Conservation (phyloP, 768 basidiomycete species). For the Dioszegia aurantiaca region DNA sequence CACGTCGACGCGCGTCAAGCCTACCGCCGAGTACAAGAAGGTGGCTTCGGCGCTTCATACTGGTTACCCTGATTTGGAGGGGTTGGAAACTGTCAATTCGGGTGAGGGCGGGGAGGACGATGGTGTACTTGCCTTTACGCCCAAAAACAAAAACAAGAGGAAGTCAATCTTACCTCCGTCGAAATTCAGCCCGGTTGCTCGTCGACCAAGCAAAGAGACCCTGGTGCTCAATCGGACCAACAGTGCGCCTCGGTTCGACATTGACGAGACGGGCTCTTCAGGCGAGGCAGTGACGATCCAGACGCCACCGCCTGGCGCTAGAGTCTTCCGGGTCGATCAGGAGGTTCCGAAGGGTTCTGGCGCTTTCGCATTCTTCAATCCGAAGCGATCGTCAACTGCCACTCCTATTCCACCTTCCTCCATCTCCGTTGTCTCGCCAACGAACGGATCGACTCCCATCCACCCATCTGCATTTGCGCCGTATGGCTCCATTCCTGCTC, state of each 20-base stretch:
- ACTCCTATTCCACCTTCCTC: background rate
- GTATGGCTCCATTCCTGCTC: constrained; percentile 8
- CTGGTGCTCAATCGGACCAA: constrained; percentile 28
- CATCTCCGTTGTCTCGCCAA: background rate
- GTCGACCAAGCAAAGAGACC: constrained; percentile 33
- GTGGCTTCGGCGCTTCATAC: constrained; percentile 17
- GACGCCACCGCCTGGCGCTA: constrained; percentile 30
- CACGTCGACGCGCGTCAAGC: constrained; percentile 38
- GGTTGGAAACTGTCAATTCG: constrained; percentile 13
- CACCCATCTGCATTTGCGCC: constrained; percentile 9
- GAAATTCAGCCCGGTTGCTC: constrained; percentile 34
- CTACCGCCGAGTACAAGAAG: constrained; percentile 37
- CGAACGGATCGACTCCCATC: background rate
- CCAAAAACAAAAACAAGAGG: constrained; percentile 54
- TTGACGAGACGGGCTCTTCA: constrained; percentile 42
- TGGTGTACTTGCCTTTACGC: constrained; percentile 70
- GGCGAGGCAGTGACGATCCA: constrained; percentile 33
- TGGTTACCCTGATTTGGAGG: constrained; percentile 10
- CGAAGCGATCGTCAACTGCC: constrained; percentile 15
- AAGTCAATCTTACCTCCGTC: constrained; percentile 28
- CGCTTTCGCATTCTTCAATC: constrained; percentile 48
- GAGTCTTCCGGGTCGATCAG: constrained; percentile 10
- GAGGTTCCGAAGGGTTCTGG: constrained; percentile 31
- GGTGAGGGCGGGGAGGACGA: constrained; percentile 57
- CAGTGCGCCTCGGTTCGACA: constrained; percentile 43